Evolutionary conservation across 148 eudicot species (phyloP), one percentile per base, ranked within the genome.

Genomic region (Vaccinium macrocarpon): DNA sequence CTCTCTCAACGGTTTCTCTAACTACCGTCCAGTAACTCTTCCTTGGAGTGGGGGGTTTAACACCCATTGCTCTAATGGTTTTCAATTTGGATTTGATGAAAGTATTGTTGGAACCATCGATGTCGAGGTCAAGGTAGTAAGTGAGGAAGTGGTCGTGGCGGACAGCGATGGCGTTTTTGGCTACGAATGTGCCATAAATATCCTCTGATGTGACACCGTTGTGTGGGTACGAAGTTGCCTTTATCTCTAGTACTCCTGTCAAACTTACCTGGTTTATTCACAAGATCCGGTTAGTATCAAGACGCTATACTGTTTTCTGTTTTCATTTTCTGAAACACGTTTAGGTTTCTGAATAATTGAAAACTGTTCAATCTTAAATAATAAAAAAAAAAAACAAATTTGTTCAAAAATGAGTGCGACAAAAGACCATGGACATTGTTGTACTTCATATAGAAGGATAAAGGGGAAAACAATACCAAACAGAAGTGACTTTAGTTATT

Each of bases 91-190:
- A 61, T 74, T 78, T 88, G 59, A 91, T 48, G 81, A 92, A 87
- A 18, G 95, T 88, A 68, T 92, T 92, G 25, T 75, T 13, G 8
- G 55, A 35, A 1, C 95, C 93, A 53, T 92, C 93, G 0, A 92
- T 35, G 84, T 92, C 95, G 8, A 92, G 80, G 86, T 92, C 95
- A 8, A 92, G 92, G 75, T 88, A 86, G 86, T 93, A 96, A 7
- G 98, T 92, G 4, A 96, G 35, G 84, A 91, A 96, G 77, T 96
- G 99, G 66, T 96, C 99, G 79, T 96, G 99, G 91, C 92, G 89
- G 68, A 84, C 42, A 12, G 91, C 99, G 1, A 96, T 66, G 0
- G 91, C 81, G 83, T 96, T 90, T 19, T 89, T 86, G 2, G 95
- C 90, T 0, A 96, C 90, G 8, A 92, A 61, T 21, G 93, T 93